Conservation (phyloP, 441 rosid genomes). For the Omphalea diandra region DNA sequence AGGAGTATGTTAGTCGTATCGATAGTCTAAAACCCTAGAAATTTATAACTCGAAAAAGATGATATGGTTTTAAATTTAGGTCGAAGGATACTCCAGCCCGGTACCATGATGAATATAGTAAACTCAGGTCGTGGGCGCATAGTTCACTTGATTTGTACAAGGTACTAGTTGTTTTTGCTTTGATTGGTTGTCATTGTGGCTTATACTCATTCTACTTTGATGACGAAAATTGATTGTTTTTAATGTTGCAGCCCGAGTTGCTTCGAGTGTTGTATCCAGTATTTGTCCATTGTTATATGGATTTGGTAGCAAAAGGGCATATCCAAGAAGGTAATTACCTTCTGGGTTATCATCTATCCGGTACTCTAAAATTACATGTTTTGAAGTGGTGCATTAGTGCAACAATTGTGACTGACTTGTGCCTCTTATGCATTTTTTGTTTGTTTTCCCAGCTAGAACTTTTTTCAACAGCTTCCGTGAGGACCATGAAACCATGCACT, state of each 20-base stretch:
- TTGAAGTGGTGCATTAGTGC: not conserved
- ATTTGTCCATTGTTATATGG: conserved; percentile 93
- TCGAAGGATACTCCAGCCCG: conserved; percentile 64
- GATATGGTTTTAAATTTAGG: too few relatives aligned
- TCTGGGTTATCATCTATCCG: conserved; percentile 7
- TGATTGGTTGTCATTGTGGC: conserved; percentile 4
- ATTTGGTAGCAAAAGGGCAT: conserved; percentile 80
- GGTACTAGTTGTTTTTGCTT: conserved; percentile 37
- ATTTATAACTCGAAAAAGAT: too few relatives aligned
- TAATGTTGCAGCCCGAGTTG: conserved; percentile 76
- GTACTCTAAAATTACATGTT: not conserved
- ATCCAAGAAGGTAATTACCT: conserved; percentile 70
- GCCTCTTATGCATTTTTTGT: conserved; percentile 17
- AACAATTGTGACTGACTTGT: conserved; percentile 3
- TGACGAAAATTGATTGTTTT: conserved; percentile 13
- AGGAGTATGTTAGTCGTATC: not conserved
- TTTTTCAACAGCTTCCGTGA: conserved; percentile 83
- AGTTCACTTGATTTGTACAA: conserved; percentile 87
- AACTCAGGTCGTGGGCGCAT: conserved; percentile 84
- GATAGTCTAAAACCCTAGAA: not conserved
- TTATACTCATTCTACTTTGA: conserved; percentile 1
- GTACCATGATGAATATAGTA: conserved; percentile 75
- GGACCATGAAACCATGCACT: conserved; percentile 88
- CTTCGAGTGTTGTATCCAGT: conserved; percentile 96
- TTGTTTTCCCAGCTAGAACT: conserved; percentile 57